Conservation (phyloP, 495 filamentous ascomycete genomes). For the Bryoglossum gracile region DNA sequence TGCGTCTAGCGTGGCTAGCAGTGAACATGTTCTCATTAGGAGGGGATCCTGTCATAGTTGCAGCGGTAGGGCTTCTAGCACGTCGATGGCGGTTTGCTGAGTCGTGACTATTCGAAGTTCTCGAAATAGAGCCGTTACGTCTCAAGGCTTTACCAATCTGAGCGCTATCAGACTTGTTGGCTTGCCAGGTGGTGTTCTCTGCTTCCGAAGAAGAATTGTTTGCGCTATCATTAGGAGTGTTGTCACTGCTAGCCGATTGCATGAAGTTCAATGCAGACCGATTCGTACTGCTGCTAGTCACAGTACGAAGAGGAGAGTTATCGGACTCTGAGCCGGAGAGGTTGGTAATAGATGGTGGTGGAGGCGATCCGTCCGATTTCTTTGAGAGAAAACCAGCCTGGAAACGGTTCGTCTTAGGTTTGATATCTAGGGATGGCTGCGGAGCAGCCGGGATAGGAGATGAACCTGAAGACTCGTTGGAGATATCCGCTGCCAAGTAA, state of each 20-base stretch:
- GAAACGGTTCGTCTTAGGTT: conserved; percentile 69
- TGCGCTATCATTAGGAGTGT: conserved; percentile 42
- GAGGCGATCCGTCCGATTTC: conserved; percentile 52
- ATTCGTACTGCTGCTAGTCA: conserved; percentile 52
- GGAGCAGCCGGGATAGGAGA: conserved; percentile 47
- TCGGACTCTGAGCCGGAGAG: conserved; percentile 57
- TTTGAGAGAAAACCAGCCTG: conserved; percentile 87
- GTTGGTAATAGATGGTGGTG: conserved; percentile 52
- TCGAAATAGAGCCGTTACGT: conserved; percentile 37
- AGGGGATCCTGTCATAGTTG: conserved; percentile 43
- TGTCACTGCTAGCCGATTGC: conserved; percentile 38
- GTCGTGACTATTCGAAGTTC: conserved; percentile 27
- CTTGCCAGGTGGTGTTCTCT: conserved; percentile 30
- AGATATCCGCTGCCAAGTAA: conserved; percentile 30
- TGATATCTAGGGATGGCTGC: conserved; percentile 40
- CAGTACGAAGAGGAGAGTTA: conserved; percentile 58
- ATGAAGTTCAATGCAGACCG: conserved; percentile 43
- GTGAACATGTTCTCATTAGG: conserved; percentile 61
- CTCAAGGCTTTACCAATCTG: conserved; percentile 59
- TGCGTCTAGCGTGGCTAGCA: conserved; percentile 59
- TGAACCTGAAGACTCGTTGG: conserved; percentile 42
- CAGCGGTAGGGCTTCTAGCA: conserved; percentile 50
- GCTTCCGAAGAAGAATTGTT: conserved; percentile 36
- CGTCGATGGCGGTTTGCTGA: conserved; percentile 43
- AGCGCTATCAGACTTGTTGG: conserved; percentile 45